A percentile compares a stretch with the other conserved stretches of the same genome.
Evolutionary conservation across 768 basidiomycete genomes (phyloP).

Genomic region (Holtermanniella nyarrowii): DNA sequence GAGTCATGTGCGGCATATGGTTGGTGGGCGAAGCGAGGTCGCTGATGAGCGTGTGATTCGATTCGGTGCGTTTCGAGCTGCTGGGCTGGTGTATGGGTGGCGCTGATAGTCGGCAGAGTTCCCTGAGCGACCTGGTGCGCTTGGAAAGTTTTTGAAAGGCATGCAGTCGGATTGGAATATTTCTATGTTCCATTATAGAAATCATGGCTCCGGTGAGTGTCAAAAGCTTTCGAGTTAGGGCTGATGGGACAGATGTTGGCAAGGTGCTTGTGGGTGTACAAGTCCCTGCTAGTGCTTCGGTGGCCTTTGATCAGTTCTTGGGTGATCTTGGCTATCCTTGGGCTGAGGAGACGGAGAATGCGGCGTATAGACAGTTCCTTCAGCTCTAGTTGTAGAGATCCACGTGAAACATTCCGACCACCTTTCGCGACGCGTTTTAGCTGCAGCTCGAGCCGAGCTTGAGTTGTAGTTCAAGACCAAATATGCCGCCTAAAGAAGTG

Average conservation of each 20-base stretch:
- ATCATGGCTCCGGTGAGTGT: constrained; percentile 81
- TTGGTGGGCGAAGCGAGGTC: constrained; percentile 71
- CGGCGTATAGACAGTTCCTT: constrained; percentile 55
- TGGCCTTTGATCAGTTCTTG: constrained; percentile 65
- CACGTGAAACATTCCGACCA: no score
- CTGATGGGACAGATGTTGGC: constrained; percentile 59
- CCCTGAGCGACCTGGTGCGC: constrained; percentile 83
- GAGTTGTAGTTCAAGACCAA: background rate
- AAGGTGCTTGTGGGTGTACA: constrained; percentile 90
- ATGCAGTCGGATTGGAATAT: constrained; percentile 85
- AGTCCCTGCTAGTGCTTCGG: constrained; percentile 60
- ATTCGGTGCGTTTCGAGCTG: constrained; percentile 59
- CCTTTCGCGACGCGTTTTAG: no score
- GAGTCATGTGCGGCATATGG: constrained; percentile 85
- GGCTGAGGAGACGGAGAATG: constrained; percentile 87
- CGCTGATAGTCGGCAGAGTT: constrained; percentile 54
- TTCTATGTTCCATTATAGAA: constrained; percentile 92
- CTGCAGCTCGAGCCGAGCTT: no score
- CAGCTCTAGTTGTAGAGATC: background rate
- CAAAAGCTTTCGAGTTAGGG: background rate
- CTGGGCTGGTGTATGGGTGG: background rate
- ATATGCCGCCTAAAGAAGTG: constrained; percentile 14
- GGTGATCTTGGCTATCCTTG: constrained; percentile 70
- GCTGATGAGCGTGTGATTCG: constrained; percentile 78
- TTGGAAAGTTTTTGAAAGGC: constrained; percentile 78